Percentiles rank a stretch among this genome's conserved stretches.
These are phyloP conservation scores for Psilocybe tampanensis DNA, from an alignment of 768 basidiomycete species.

Conservation along the genomic window DNA sequence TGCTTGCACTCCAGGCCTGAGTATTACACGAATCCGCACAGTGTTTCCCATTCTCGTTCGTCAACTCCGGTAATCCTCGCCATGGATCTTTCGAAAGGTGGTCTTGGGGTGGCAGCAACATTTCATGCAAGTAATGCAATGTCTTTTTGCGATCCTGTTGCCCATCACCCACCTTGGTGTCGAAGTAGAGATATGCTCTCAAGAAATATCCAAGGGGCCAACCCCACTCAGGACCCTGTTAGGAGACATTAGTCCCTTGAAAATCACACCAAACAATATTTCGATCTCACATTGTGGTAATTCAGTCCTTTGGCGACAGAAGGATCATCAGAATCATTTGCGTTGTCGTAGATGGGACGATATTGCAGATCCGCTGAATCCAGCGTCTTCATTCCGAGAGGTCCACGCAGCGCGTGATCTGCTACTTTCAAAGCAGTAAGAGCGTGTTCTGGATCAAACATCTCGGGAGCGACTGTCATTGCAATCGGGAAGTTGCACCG, in stretches of 20 bases:
- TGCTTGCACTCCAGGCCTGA: slow-evolving; percentile 97
- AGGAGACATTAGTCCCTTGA: slow-evolving; percentile 20
- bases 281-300: slow-evolving; percentile 76
- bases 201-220: slow-evolving; percentile 97
- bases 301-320: slow-evolving; percentile 92
- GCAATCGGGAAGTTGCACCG: slow-evolving; percentile 93
- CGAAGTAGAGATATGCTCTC: slow-evolving; percentile 90
- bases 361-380: slow-evolving; percentile 90
- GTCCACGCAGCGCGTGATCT: slow-evolving; percentile 79
- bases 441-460: slow-evolving; percentile 84
- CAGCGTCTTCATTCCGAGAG: slow-evolving; percentile 95
- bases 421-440: slow-evolving; percentile 79
- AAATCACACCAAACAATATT: neutral
- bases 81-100: slow-evolving; percentile 84
- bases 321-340: slow-evolving; percentile 86
- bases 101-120: slow-evolving; percentile 67
- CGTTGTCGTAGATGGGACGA: slow-evolving; percentile 90
- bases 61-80: slow-evolving; percentile 93
- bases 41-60: slow-evolving; percentile 80
- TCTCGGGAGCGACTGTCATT: slow-evolving; percentile 95
- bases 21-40: slow-evolving; percentile 91
- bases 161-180: slow-evolving; percentile 68
- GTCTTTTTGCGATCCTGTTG: slow-evolving; percentile 69
- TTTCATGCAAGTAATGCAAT: slow-evolving; percentile 77
- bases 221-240: slow-evolving; percentile 89